Evolutionary conservation across 306 rosid genomes (phyloP), one percentile per base, ranked within the genome.

Genomic region (Gleditsia sinensis): DNA sequence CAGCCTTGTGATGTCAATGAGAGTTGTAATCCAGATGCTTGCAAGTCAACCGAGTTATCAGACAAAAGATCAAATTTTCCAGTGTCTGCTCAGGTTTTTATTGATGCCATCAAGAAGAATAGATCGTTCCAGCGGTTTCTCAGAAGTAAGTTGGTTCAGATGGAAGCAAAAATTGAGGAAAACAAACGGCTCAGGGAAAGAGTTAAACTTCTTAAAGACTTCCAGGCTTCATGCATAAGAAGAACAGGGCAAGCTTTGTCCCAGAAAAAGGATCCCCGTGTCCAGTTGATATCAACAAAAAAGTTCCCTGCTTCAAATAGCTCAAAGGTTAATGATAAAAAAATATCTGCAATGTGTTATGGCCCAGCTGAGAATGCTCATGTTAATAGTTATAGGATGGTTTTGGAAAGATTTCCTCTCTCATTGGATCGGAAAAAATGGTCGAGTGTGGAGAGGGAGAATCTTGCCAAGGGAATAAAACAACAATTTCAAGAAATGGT

Each of bases 141-240:
- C 56, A 74, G 93, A 77, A 77, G 79, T 72, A 90, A 91, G 89
- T 50, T 90, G 75, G 60, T 83, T 75, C 88, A 86, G 58, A 72
- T 91, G 45, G 94, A 94, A 86, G 87, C 89, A n/a, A 91, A 84
- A 88, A 84, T 91, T 74, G 95, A 87, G 85, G 89, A 90, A 81
- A 94, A 87, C 84, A 87, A 83, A 69, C 59, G 54, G 63, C 69
- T 90, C 49, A 85, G 75, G 84, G 80, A 88, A 19, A 86, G 82
- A 49, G 82, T 85, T 64, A 91, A 91, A 87, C 59, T 88, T 84
- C 88, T 94, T 39, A 91, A 83, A 83, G 98, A 86, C 69, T 87
- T 94, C 80, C 92, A 91, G 76, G 75, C 50, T 83, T 79, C 87
- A 63, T 94, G 97, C 79, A 83, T 55, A 69, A 86, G 79, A 78